Evolutionary conservation across 306 rosid species (phyloP).

Genomic region (Fragaria vesca): DNA sequence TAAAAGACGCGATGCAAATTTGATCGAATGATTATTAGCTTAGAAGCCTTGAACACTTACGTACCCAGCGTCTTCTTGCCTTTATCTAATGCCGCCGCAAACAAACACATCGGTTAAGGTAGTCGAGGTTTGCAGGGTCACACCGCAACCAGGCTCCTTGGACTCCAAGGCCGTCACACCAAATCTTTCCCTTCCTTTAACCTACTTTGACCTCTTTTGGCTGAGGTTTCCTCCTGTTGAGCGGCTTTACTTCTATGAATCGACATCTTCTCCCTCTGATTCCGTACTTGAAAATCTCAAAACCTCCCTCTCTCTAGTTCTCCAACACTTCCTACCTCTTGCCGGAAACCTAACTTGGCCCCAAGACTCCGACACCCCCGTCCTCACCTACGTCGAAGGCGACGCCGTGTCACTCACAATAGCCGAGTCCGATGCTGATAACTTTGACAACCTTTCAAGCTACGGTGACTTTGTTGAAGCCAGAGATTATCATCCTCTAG

Average conservation of each 20-base stretch:
- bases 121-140: constrained; percentile 12
- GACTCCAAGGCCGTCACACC: neutral
- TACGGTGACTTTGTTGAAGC: constrained; percentile 13
- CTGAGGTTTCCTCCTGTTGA: constrained; percentile 29
- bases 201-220: constrained; percentile 36
- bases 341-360: constrained; percentile 56
- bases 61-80: neutral
- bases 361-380: constrained; percentile 22
- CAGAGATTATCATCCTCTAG: neutral
- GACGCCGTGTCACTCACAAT: constrained; percentile 30
- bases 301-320: constrained; percentile 51
- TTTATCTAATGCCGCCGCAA: neutral
- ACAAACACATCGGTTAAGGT: constrained; percentile 1
- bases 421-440: constrained; percentile 27
- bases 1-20: neutral
- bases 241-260: constrained; percentile 37
- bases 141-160: neutral
- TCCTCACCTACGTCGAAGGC: constrained; percentile 21
- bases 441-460: constrained; percentile 22
- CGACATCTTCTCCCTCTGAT: constrained; percentile 20
- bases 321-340: constrained; percentile 48
- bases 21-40: neutral
- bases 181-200: constrained; percentile 26
- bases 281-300: constrained; percentile 35
- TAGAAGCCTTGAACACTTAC: neutral